Percentiles rank a stretch among this genome's conserved stretches.
Conservation (phyloP, 495 filamentous ascomycete genomes). For the Aspergillus campestris region DNA sequence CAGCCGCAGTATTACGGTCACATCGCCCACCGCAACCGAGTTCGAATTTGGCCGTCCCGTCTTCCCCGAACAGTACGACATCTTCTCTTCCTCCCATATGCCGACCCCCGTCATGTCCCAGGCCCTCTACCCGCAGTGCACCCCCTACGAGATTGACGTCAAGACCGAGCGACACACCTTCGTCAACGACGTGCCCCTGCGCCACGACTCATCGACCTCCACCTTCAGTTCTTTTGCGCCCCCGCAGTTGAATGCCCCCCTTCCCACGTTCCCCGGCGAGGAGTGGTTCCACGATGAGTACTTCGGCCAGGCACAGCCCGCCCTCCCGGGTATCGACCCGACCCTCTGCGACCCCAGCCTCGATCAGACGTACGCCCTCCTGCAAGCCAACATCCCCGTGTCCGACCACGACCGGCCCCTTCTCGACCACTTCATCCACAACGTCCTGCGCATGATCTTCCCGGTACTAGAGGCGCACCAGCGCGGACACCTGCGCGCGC, state of each 20-base stretch:
- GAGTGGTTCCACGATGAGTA: constrained; percentile 72
- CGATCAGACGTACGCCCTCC: constrained; percentile 25
- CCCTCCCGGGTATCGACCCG: constrained; percentile 44
- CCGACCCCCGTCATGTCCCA: constrained; percentile 29
- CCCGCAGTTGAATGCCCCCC: constrained; percentile 57
- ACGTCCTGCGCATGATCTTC: constrained; percentile 81
- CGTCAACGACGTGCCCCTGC: constrained; percentile 78
- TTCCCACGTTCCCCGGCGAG: constrained; percentile 60
- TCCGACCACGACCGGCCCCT: constrained; percentile 80
- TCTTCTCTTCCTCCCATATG: constrained; percentile 45
- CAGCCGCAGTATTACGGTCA: constrained; percentile 12
- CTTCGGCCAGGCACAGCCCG: constrained; percentile 33
- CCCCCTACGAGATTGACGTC: constrained; percentile 90
- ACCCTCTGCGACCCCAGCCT: constrained; percentile 10
- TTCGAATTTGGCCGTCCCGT: constrained; percentile 65
- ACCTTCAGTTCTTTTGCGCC: constrained; percentile 80
- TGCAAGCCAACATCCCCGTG: constrained; percentile 71
- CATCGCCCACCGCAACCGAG: constrained; percentile 62
- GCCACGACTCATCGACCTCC: constrained; percentile 73
- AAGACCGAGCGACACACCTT: constrained; percentile 93
- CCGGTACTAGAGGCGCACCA: constrained; percentile 86
- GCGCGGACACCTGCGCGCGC: constrained; percentile 63
- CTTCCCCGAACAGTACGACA: constrained; percentile 47
- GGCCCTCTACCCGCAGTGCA: constrained; percentile 33
- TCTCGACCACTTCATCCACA: constrained; percentile 85